These are phyloP conservation scores for Emergomyces pasteurianus DNA, from an alignment of 2,329 filamentous ascomycete species.

Conservation along the genomic window DNA sequence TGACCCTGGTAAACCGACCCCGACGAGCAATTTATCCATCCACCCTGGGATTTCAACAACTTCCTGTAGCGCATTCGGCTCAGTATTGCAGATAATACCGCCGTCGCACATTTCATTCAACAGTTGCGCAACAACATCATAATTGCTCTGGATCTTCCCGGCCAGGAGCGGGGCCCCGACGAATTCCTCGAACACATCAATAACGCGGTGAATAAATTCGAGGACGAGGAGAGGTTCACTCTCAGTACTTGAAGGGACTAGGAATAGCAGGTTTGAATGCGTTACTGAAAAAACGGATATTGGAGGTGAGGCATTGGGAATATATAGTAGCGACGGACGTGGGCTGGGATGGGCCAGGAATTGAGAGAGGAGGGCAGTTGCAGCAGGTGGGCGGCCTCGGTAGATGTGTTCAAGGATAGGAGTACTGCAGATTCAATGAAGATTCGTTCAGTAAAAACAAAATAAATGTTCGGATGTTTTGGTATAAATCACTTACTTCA, in stretches of 20 bases:
- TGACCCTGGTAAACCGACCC: slow-evolving; percentile 70
- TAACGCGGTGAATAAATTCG: slow-evolving; percentile 85
- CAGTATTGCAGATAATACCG: slow-evolving; percentile 77
- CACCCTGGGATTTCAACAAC: slow-evolving; percentile 84
- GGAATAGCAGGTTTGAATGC: slow-evolving; percentile 79
- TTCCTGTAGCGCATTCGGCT: slow-evolving; percentile 84
- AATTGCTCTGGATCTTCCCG: slow-evolving; percentile 75
- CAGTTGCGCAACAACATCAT: slow-evolving; percentile 88
- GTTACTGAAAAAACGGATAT: slow-evolving; percentile 77
- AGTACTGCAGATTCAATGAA: slow-evolving; percentile 43
- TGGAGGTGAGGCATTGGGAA: slow-evolving; percentile 69
- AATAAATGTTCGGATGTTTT: background rate
- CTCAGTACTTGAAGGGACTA: slow-evolving; percentile 75
- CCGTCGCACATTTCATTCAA: slow-evolving; percentile 94
- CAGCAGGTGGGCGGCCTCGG: slow-evolving; percentile 65
- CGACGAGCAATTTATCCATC: slow-evolving; percentile 77
- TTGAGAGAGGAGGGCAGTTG: slow-evolving; percentile 65
- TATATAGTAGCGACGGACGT: slow-evolving; percentile 74
- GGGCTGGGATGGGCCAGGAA: slow-evolving; percentile 74
- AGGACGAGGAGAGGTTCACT: slow-evolving; percentile 80
- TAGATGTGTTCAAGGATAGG: slow-evolving; percentile 84
- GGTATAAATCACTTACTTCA: slow-evolving; percentile 53
- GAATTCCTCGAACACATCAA: slow-evolving; percentile 91
- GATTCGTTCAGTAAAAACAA: slow-evolving; percentile 1
- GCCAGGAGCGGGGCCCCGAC: slow-evolving; percentile 76